phyloP scores from a whole-genome alignment of 768 basidiomycete genomes.

The Macrolepiota dolichaula region DNA sequence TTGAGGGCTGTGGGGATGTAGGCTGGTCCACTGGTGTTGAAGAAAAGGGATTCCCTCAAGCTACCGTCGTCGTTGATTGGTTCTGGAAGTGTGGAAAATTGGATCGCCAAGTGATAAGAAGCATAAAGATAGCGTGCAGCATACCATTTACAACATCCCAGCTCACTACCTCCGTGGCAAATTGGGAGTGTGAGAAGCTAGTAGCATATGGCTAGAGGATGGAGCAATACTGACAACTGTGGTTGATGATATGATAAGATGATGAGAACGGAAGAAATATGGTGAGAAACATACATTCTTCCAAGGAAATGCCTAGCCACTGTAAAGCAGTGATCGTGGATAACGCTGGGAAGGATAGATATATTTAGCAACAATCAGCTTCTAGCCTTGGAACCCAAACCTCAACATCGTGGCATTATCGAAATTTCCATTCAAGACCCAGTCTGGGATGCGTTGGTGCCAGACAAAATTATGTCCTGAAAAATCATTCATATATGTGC shows the following conservation, averaged over 20 bases:
- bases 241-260: neutral
- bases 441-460: neutral
- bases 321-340: neutral
- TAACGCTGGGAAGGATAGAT: neutral
- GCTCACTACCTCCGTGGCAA: neutral
- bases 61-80: neutral
- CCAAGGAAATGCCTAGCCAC: neutral
- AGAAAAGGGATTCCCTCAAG: neutral
- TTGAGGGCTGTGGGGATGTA: neutral
- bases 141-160: neutral
- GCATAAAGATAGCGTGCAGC: neutral
- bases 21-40: neutral
- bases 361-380: neutral
- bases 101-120: neutral
- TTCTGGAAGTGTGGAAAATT: neutral
- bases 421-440: neutral
- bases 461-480: neutral
- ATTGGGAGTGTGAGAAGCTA: neutral
- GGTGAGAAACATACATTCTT: neutral
- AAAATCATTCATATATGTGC: neutral
- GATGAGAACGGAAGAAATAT: neutral
- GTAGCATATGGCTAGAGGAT: neutral
- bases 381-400: neutral
- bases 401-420: neutral
- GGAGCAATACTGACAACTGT: neutral